Percentiles rank a stretch among this genome's conserved stretches.
phyloP scores from a whole-genome alignment of 2,329 filamentous ascomycete species.

The Talaromyces sp. region DNA sequence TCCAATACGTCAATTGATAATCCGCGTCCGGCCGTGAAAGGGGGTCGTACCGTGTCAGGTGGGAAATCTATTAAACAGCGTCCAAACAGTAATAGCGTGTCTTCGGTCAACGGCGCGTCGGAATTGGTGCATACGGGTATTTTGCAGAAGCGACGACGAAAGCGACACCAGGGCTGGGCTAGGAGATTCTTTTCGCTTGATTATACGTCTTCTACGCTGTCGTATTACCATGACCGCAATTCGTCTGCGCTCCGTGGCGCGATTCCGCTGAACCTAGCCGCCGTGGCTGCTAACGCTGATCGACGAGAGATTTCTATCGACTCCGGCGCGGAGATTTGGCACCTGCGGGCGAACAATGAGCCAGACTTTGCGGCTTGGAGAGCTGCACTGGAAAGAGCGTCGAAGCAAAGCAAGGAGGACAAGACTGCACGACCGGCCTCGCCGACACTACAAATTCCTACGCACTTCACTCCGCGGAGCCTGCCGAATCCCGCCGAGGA shows the following conservation, averaged over 20 bases:
- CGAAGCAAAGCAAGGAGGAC: constrained; percentile 48
- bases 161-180: constrained; percentile 90
- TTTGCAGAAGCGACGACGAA: constrained; percentile 83
- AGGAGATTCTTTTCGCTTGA: constrained; percentile 94
- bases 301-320: constrained; percentile 92
- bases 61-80: constrained; percentile 25
- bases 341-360: constrained; percentile 75
- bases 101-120: constrained; percentile 26
- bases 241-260: constrained; percentile 89
- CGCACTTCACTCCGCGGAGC: constrained; percentile 26
- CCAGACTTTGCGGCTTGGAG: constrained; percentile 89
- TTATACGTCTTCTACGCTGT: constrained; percentile 88
- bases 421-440: constrained; percentile 23
- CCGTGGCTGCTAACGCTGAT: constrained; percentile 83
- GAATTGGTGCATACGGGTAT: constrained; percentile 74
- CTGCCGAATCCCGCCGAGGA: constrained; percentile 58
- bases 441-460: constrained; percentile 33
- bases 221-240: constrained; percentile 93
- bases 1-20: constrained; percentile 51
- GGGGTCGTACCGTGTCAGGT: constrained; percentile 20
- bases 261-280: constrained; percentile 86
- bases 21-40: constrained; percentile 30
- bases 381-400: constrained; percentile 76
- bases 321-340: constrained; percentile 96
- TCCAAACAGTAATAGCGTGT: constrained; percentile 24